Evolutionary conservation across 1,284 basidiomycete species (phyloP), one percentile per base, ranked within the genome.

Genomic region (Cystobasidium pallidum): DNA sequence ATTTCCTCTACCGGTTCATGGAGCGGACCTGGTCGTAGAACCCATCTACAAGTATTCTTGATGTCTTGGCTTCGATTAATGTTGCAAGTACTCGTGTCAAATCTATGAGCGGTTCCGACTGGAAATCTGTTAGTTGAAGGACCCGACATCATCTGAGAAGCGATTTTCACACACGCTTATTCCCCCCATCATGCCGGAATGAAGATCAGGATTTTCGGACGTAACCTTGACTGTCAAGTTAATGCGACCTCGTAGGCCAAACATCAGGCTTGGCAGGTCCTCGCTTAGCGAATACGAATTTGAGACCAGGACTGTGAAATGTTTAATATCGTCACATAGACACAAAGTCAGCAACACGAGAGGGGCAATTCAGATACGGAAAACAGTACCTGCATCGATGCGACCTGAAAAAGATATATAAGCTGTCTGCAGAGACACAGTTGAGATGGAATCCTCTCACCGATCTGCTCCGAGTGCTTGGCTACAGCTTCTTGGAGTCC

Each of bases 221-320:
- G 66, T 68, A 76, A 90, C 89, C 83, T 88, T 85, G 19, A 94
- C 81, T 39, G 86, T 86, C 47, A 90, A 91, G 49, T 78, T 77
- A 26, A 79, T 57, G 1, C 99, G 95, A 0, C 95, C 95, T 61
- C 95, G 87, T 75, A 98, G 83, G 2, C 95, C 95, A 78, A 96
- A 95, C 0, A 94, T 97, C 71, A 98, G 89, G 79, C 94, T 98
- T 0, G 95, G 94, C n/a, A 88, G 88, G 74, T 91, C 88, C 78
- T 97, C 93, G 36, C 90, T 90, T 75, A 98, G 91, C 94, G 95
- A 99, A 19, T 93, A 95, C 39, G 94, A 97, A 80, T 99, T 99
- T 77, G 82, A 83, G 21, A 76, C 72, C 17, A 78, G 70, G 30
- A 80, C 66, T 73, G n/a, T 11, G 8, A 6, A 30, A 30, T 21